phyloP scores from a whole-genome alignment of 768 basidiomycete genomes.

The Rhizopogon vesiculosus region DNA sequence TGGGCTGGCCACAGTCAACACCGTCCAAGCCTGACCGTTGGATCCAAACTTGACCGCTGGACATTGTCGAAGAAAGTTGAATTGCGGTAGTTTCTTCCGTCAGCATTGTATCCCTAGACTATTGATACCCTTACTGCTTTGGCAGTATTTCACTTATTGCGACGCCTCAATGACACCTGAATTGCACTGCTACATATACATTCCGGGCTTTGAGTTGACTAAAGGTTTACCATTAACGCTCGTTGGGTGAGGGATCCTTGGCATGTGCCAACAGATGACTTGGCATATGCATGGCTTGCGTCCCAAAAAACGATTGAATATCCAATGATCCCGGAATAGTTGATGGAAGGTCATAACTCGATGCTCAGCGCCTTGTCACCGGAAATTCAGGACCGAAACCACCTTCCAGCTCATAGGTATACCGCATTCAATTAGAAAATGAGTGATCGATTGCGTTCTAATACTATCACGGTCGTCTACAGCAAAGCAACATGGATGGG shows the following conservation, averaged over 20 bases:
- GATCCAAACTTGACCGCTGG: background rate
- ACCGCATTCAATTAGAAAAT: background rate
- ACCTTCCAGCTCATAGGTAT: too few relatives aligned
- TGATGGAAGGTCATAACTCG: too few relatives aligned
- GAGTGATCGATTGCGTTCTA: background rate
- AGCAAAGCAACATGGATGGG: background rate
- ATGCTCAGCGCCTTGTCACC: too few relatives aligned
- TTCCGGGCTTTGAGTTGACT: too few relatives aligned
- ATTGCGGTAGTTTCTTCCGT: background rate
- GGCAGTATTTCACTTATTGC: background rate
- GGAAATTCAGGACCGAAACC: too few relatives aligned
- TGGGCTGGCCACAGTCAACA: background rate
- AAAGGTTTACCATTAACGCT: too few relatives aligned
- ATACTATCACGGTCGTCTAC: background rate
- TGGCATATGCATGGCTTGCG: too few relatives aligned
- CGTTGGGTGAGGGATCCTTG: too few relatives aligned
- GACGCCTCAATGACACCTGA: background rate
- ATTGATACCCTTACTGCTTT: slow-evolving; percentile 6
- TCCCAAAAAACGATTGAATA: too few relatives aligned
- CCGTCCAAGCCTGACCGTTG: background rate
- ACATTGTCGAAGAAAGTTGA: background rate
- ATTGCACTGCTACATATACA: background rate
- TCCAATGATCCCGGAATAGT: too few relatives aligned
- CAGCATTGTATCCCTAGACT: slow-evolving; percentile 3
- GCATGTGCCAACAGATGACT: too few relatives aligned